Conservation (phyloP, 2,329 filamentous ascomycete genomes). For the Curvularia sp. region DNA sequence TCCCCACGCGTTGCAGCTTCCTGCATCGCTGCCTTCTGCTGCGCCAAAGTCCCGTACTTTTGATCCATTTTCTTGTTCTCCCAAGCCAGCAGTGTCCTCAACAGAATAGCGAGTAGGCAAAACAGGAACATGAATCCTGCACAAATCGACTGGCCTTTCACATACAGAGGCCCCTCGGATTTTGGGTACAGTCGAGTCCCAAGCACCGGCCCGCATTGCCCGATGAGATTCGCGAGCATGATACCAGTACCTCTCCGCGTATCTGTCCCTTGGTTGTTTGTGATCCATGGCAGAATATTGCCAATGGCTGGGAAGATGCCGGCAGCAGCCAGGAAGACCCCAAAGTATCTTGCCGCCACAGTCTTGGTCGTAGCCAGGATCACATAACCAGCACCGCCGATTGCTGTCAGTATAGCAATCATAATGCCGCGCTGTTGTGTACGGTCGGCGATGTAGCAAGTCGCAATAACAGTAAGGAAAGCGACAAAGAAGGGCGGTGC, state of each 20-base stretch:
- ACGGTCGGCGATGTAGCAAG: constrained; percentile 71
- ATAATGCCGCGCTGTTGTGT: constrained; percentile 69
- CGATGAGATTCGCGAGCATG: constrained; percentile 71
- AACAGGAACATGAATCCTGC: constrained; percentile 51
- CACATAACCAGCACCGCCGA: constrained; percentile 69
- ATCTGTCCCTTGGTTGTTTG: constrained; percentile 73
- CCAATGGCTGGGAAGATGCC: constrained; percentile 73
- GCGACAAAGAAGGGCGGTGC: constrained; percentile 74
- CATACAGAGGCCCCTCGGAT: constrained; percentile 43
- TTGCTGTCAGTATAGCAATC: constrained; percentile 63
- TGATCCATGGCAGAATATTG: constrained; percentile 74
- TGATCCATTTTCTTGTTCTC: constrained; percentile 49
- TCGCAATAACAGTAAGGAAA: constrained; percentile 67
- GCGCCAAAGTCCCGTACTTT: constrained; percentile 40
- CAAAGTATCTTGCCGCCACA: constrained; percentile 60
- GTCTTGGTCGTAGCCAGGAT: constrained; percentile 66
- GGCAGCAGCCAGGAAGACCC: constrained; percentile 63
- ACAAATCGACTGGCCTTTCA: constrained; percentile 48
- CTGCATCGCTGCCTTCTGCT: constrained; percentile 35
- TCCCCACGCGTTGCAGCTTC: constrained; percentile 27
- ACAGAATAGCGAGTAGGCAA: constrained; percentile 37
- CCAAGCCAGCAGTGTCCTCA: constrained; percentile 45
- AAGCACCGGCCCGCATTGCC: constrained; percentile 56
- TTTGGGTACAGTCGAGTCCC: constrained; percentile 48
- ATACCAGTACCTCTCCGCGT: constrained; percentile 71